Conservation (phyloP, 2,329 filamentous ascomycete genomes). For the Apiospora pterosperma region DNA sequence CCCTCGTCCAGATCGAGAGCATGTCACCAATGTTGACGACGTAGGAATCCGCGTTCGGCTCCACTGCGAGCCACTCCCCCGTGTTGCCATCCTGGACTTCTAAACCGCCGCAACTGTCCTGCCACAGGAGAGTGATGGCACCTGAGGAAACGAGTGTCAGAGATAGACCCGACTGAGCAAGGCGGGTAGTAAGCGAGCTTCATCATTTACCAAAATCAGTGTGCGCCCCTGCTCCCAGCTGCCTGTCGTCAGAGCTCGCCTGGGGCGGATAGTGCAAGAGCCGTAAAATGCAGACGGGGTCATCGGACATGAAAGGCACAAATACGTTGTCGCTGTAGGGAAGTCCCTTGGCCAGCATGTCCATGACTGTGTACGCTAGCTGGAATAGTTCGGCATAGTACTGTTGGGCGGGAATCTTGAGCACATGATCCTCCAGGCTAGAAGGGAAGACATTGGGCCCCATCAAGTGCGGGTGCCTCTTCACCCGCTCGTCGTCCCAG, state of each 20-base stretch:
- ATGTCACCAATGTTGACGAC: slow-evolving; percentile 23
- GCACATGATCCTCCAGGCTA: slow-evolving; percentile 10
- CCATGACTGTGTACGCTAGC: slow-evolving; percentile 16
- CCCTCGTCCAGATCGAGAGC: slow-evolving; percentile 18
- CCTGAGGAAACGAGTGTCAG: slow-evolving; percentile 8
- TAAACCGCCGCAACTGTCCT: slow-evolving; percentile 17
- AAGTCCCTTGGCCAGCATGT: slow-evolving; percentile 18
- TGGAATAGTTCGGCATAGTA: slow-evolving; percentile 16
- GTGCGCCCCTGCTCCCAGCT: slow-evolving; percentile 20
- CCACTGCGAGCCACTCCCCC: slow-evolving; percentile 13
- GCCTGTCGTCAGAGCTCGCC: slow-evolving; percentile 12
- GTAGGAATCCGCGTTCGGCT: slow-evolving; percentile 16
- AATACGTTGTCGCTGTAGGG: slow-evolving; percentile 18
- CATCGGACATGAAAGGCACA: slow-evolving; percentile 17
- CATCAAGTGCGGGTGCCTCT: slow-evolving; percentile 16
- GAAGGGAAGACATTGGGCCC: slow-evolving; percentile 19
- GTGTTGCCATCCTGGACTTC: slow-evolving; percentile 15
- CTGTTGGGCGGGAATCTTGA: slow-evolving; percentile 16
- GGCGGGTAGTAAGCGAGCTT: background rate
- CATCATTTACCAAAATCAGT: slow-evolving; percentile 18
- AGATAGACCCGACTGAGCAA: background rate
- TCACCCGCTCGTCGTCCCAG: slow-evolving; percentile 11
- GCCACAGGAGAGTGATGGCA: slow-evolving; percentile 21
- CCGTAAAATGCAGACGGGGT: slow-evolving; percentile 18
- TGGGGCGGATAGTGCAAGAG: slow-evolving; percentile 20